Conservation (phyloP, 1,139 yeast species). For the Yamadazyma atlantica region DNA sequence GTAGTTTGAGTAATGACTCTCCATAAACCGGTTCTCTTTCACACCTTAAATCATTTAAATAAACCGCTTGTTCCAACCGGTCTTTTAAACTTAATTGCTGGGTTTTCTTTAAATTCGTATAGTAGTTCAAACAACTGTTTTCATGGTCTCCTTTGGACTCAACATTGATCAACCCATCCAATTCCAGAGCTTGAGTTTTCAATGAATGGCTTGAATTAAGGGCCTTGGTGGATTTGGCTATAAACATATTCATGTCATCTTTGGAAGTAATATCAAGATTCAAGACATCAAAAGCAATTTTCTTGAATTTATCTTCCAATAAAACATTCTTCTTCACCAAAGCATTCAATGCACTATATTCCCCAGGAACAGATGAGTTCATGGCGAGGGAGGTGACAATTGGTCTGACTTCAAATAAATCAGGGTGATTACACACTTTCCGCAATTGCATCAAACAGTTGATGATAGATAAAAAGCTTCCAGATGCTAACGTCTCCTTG, state of each 20-base stretch:
- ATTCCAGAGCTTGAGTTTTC: conserved; percentile 39
- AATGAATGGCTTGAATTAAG: conserved; percentile 51
- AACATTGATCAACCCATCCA: conserved; percentile 35
- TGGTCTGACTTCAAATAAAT: conserved; percentile 93
- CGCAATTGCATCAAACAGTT: conserved; percentile 97
- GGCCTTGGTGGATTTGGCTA: conserved; percentile 43
- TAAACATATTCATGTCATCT: conserved; percentile 49
- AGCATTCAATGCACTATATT: conserved; percentile 45
- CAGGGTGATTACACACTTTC: conserved; percentile 97
- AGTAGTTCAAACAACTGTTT: conserved; percentile 59
- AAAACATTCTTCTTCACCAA: conserved; percentile 42
- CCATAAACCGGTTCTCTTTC: conserved; percentile 59
- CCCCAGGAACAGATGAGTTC: conserved; percentile 58
- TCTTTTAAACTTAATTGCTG: conserved; percentile 52
- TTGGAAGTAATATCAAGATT: conserved; percentile 58
- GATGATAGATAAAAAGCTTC: conserved; percentile 91
- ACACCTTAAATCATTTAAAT: conserved; percentile 66
- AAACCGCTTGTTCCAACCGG: conserved; percentile 55
- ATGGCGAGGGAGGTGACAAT: conserved; percentile 86
- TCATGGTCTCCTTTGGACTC: conserved; percentile 29
- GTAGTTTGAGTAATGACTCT: conserved; percentile 29
- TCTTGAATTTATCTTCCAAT: conserved; percentile 18
- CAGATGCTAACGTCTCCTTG: conserved; percentile 88
- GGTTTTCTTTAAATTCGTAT: conserved; percentile 51
- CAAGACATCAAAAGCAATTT: conserved; percentile 54